A percentile compares a stretch with the other conserved stretches of the same genome.
Evolutionary conservation across 169 alveolate genomes (phyloP).

Genomic region (Theileria annulata): DNA sequence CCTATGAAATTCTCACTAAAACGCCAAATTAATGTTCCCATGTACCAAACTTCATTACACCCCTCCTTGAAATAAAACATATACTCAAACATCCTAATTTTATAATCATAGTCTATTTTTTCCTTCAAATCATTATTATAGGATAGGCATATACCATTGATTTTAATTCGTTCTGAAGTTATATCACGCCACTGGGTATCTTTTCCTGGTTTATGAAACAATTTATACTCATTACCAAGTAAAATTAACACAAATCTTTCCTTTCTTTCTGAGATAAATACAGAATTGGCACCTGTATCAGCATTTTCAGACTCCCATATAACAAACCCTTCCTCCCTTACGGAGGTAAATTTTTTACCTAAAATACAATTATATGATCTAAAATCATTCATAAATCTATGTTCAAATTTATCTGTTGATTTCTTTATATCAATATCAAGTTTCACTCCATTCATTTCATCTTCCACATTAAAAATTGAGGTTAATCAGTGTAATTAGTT

Average conservation of each 20-base stretch:
- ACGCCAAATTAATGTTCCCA: neutral
- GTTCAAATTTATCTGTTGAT: neutral
- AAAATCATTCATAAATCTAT: neutral
- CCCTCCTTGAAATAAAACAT: neutral
- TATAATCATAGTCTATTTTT: neutral
- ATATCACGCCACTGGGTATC: neutral
- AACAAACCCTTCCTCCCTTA: neutral
- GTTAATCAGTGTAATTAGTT: neutral
- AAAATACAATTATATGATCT: neutral
- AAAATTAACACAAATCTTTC: neutral
- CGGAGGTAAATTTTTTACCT: neutral
- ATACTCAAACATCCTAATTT: neutral
- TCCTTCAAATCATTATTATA: neutral
- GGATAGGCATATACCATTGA: neutral
- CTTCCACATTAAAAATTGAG: neutral
- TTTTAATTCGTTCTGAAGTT: neutral
- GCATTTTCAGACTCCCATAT: neutral
- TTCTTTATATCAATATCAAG: neutral
- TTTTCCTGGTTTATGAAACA: neutral
- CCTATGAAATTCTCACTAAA: neutral
- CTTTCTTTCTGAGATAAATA: neutral
- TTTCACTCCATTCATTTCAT: neutral
- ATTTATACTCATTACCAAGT: neutral
- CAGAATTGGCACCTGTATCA: neutral
- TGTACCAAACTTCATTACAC: neutral